Conservation (phyloP, 768 basidiomycete species). For the Heimioporus sp. region DNA sequence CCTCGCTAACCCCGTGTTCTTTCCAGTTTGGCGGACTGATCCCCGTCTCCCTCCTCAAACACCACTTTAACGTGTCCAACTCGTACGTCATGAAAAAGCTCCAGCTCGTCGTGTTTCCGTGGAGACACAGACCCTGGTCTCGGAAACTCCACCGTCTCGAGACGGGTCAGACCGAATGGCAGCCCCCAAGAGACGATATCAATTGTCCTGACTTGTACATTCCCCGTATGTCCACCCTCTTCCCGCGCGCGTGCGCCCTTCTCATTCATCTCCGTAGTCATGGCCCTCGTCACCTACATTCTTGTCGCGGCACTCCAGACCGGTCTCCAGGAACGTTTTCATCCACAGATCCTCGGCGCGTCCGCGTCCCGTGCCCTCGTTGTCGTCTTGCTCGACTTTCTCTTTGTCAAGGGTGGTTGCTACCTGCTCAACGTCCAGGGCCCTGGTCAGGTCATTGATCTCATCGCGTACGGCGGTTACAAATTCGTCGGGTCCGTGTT, state of each 20-base stretch:
- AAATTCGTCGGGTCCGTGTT: conserved; percentile 88
- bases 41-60: conserved; percentile 75
- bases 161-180: conserved; percentile 68
- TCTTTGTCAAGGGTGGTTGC: conserved; percentile 86
- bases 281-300: conserved; percentile 96
- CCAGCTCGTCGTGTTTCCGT: conserved; percentile 87
- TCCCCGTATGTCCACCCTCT: conserved; percentile 54
- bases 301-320: conserved; percentile 83
- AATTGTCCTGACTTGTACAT: conserved; percentile 98
- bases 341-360: conserved; percentile 86
- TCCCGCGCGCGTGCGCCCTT: background rate
- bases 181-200: conserved; percentile 88
- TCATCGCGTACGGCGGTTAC: conserved; percentile 93
- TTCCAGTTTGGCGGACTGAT: conserved; percentile 75
- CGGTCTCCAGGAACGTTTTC: conserved; percentile 79
- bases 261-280: conserved; percentile 49
- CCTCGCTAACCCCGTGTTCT: background rate
- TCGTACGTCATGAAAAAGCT: conserved; percentile 92
- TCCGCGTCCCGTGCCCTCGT: conserved; percentile 81
- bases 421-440: conserved; percentile 89
- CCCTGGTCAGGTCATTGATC: conserved; percentile 66
- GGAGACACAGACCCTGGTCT: conserved; percentile 88
- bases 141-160: conserved; percentile 66
- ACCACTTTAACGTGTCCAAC: conserved; percentile 95
- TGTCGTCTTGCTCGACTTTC: conserved; percentile 85